Base-by-base conservation (phyloP, 352 stramenopile genomes). In the Phytophthora uliginosa region DNA sequence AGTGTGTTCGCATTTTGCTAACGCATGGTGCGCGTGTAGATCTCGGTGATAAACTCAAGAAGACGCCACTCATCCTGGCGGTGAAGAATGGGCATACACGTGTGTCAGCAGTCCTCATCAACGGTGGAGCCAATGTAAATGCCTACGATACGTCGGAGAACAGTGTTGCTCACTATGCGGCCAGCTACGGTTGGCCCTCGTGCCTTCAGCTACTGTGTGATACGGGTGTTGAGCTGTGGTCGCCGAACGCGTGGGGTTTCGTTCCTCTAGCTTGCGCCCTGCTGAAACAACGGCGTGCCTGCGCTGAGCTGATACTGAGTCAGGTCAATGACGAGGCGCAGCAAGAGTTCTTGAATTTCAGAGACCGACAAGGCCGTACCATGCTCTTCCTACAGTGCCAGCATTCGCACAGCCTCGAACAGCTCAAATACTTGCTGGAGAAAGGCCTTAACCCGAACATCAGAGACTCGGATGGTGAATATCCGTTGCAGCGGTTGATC, bases 331-430 rank as follows among this genome's bases (percentile, higher is more conserved):
- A 75, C 24, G 88, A 93, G 28, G 76, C 74, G 3, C 73, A 91
- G 22, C 78, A 88, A 33, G 74, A 78, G 26, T 91, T 89, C 31
- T 60, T 95, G 36, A 83, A 95, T 45, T 95, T 93, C 48, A 86
- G 83, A 50, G 88, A 95, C 48, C 83, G 86, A 0, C 74, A 93
- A 18, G 88, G 88, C 3, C 88, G 86, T 13, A 94, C 88, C 31
- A 95, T 95, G 88, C 69, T 95, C 4, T 94, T 91, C 53, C 60
- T 94, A n/a, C 88, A 95, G 67, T 94, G 86, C 38, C 81, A 84
- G n/a, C 85, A 93, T 61, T 91, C 88, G 9, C 84, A 74, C 40
- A 89, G 79, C 52, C 45, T 89, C 5, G 77, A 77, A 0, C 81
- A 95, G 50, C 80, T 95, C 51, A 74, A 88, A 47, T 95, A 93